These are phyloP conservation scores for Dictyostelium discoideum DNA, from an alignment of 78 protist species.

Conservation along the genomic window DNA sequence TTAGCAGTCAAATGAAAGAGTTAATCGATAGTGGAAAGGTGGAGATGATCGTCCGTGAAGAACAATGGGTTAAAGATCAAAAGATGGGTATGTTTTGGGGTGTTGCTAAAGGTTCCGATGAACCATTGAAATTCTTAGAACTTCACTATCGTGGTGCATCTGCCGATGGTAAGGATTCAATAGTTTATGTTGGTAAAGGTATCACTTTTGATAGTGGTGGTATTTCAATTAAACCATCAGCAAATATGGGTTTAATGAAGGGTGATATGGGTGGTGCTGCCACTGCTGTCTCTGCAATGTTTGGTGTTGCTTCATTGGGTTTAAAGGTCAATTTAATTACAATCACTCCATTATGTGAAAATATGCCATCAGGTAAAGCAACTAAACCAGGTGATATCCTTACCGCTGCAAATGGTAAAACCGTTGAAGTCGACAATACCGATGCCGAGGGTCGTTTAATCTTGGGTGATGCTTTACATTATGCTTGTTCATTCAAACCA, in stretches of 20 bases:
- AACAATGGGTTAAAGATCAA: conserved; percentile 69
- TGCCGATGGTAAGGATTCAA: not conserved
- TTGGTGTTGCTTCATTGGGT: conserved; percentile 60
- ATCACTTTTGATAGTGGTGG: conserved; percentile 92
- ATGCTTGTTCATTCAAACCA: conserved; percentile 85
- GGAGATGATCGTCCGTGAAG: conserved; percentile 58
- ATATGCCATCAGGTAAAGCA: conserved; percentile 86
- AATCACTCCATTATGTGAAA: conserved; percentile 87
- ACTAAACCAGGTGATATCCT: conserved; percentile 87
- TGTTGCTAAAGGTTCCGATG: conserved; percentile 62
- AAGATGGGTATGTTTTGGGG: conserved; percentile 83
- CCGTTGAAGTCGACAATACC: conserved; percentile 94
- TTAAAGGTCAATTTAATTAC: conserved; percentile 24
- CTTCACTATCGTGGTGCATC: conserved; percentile 62
- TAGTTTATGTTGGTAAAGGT: conserved; percentile 92
- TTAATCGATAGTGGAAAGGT: conserved; percentile 49
- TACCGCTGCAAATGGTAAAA: conserved; percentile 70
- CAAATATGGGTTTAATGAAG: conserved; percentile 89
- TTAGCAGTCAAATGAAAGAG: conserved; percentile 2
- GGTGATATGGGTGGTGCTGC: conserved; percentile 96
- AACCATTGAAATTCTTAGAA: conserved; percentile 68
- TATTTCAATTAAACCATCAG: conserved; percentile 87
- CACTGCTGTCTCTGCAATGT: conserved; percentile 68
- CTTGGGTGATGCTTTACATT: conserved; percentile 90
- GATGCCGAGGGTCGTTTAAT: conserved; percentile 96